These are phyloP conservation scores for Thalassiosira ordinaria DNA, from an alignment of 352 stramenopile genomes.

Conservation along the genomic window DNA sequence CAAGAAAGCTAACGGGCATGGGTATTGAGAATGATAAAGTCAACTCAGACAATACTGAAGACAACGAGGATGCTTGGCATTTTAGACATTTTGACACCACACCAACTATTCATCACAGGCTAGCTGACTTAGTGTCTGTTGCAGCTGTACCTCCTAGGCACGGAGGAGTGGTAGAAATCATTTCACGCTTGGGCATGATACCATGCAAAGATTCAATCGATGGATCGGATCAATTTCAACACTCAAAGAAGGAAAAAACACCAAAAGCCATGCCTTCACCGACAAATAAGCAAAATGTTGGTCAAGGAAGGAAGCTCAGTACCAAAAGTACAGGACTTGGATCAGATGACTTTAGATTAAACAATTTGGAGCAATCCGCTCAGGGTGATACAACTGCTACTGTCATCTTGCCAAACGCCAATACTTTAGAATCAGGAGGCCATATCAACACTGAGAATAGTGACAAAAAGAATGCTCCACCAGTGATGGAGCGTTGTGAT, in stretches of 20 bases:
- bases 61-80: slow-evolving; percentile 25
- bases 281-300: not conserved
- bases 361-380: not conserved
- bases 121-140: slow-evolving; percentile 40
- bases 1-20: slow-evolving; percentile 4
- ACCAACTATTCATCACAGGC: slow-evolving; percentile 14
- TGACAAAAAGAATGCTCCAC: not conserved
- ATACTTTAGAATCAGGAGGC: not conserved
- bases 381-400: not conserved
- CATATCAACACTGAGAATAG: not conserved
- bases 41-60: not conserved
- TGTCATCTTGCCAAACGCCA: not conserved
- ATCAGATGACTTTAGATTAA: no score
- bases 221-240: not conserved
- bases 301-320: not conserved
- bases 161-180: slow-evolving; percentile 31
- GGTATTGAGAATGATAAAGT: not conserved
- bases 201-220: slow-evolving; percentile 6
- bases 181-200: not conserved
- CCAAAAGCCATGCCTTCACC: not conserved
- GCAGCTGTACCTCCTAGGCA: slow-evolving; percentile 14
- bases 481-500: slow-evolving; percentile 1
- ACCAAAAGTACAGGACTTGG: not conserved
- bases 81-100: slow-evolving; percentile 12
- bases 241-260: not conserved